phyloP scores from a whole-genome alignment of 2,329 filamentous ascomycete genomes.

The Exophiala phaeomuriformis region DNA sequence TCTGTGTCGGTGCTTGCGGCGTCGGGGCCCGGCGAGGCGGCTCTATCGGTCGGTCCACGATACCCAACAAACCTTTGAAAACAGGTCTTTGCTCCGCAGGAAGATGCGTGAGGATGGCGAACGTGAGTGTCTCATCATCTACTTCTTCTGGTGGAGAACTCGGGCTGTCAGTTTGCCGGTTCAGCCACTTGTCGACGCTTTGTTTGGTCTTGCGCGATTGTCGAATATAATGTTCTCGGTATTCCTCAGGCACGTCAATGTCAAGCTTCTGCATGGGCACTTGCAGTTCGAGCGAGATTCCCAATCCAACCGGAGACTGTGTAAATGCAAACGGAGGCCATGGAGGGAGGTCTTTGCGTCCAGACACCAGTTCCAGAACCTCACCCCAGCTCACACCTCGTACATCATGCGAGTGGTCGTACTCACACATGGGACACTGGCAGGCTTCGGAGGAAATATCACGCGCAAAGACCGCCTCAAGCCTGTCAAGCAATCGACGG shows the following conservation, averaged over 20 bases:
- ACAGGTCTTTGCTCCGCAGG: conserved; percentile 66
- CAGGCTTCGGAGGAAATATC: conserved; percentile 86
- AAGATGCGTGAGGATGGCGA: conserved; percentile 86
- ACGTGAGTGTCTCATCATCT: conserved; percentile 87
- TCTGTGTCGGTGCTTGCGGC: conserved; percentile 18
- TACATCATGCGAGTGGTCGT: conserved; percentile 51
- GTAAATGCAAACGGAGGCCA: conserved; percentile 84
- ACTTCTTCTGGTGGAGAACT: conserved; percentile 76
- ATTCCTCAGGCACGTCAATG: conserved; percentile 89
- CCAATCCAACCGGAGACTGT: conserved; percentile 49
- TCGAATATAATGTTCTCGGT: conserved; percentile 81
- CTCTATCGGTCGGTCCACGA: conserved; percentile 43
- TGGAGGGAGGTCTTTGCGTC: conserved; percentile 71
- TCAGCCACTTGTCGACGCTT: conserved; percentile 87
- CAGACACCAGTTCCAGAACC: conserved; percentile 85
- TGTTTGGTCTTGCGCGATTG: conserved; percentile 88
- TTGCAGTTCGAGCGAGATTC: conserved; percentile 47
- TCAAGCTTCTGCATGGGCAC: conserved; percentile 71
- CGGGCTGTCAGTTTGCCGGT: conserved; percentile 63
- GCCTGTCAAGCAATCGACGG: conserved; percentile 73
- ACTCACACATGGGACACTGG: conserved; percentile 73
- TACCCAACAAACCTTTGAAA: conserved; percentile 72
- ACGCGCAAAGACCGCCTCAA: conserved; percentile 89
- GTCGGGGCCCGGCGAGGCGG: conserved; percentile 24
- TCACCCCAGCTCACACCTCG: conserved; percentile 88